Evolutionary conservation across 2,329 filamentous ascomycete genomes (phyloP), one percentile per base, ranked within the genome.

Genomic region (Beauveria asiatica): DNA sequence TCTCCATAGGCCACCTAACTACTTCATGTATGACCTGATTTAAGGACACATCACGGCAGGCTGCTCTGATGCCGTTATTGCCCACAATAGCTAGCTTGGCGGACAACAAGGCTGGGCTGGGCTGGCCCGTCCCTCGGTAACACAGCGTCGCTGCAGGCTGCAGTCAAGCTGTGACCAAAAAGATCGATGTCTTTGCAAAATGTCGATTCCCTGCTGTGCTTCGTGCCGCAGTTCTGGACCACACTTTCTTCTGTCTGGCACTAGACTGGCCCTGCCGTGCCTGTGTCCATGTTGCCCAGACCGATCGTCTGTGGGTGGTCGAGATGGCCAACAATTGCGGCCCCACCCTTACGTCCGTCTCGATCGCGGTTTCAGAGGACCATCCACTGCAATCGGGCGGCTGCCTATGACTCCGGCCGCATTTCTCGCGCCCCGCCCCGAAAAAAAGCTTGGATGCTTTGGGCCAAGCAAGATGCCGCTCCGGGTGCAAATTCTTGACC

Each of bases 311-410:
- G 45, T 46, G 52, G 45, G 11, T 44, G 23, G 25, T 27, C n/a
- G n/a, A 56, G 52, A 61, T 61, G 59, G 17, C 52, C n/a, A 45
- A 45, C 42, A 7, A 44, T 16, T 19, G 5, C 42, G 37, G 30
- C 23, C 49, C 59, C 52, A 56, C 53, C 33, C 45, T 37, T 52
- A 27, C 1, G 17, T 8, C 52, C 30, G 52, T 30, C 51, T 55
- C 51, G 59, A 61, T 61, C 59, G 51, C 45, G 30, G 52, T 50
- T 51, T 11, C n/a, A 48, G 52, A 48, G 51, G 25, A 44, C 39
- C 21, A 33, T 45, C 25, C 19, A 16, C 25, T n/a, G 51, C 45
- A 19, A 61, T 61, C 59, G 59, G 41, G 37, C 52, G 45, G 46
- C 8, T 37, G n/a, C 37, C 10, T 23, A 25, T 45, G 37, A 4